These are phyloP conservation scores for Iberis amara DNA, from an alignment of 441 rosid species.

Conservation along the genomic window DNA sequence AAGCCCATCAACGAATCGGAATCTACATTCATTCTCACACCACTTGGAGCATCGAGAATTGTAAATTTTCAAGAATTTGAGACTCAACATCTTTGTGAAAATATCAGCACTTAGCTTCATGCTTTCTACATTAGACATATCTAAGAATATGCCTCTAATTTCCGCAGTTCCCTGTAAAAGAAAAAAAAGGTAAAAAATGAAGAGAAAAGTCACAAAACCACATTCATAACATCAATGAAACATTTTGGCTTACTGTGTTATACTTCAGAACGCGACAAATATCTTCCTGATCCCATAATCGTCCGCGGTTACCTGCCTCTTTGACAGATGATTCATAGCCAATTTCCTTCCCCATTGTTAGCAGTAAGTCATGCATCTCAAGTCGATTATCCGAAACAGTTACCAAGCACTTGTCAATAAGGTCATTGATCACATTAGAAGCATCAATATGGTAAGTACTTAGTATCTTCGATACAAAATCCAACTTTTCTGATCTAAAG, in stretches of 20 bases:
- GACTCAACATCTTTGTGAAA: not conserved
- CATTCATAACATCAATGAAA: not conserved
- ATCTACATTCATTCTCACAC: not conserved
- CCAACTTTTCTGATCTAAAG: not conserved
- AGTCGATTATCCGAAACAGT: not conserved
- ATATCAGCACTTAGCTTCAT: not conserved
- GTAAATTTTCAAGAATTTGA: not conserved
- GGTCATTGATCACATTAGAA: not conserved
- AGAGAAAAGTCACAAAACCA: not conserved
- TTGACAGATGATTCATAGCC: not conserved
- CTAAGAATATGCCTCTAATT: not conserved
- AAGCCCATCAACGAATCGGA: not conserved
- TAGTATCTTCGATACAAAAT: not conserved
- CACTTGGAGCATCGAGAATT: not conserved
- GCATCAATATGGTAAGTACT: not conserved
- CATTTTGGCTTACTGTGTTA: not conserved
- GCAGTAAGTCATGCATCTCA: not conserved
- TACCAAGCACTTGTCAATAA: not conserved
- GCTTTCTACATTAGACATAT: not conserved
- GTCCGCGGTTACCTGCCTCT: not conserved
- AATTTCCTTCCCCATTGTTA: not conserved
- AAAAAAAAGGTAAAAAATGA: not conserved
- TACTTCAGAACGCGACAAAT: not conserved
- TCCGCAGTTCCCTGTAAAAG: not conserved
- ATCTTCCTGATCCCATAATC: not conserved